Percentiles rank a stretch among this genome's conserved stretches.
Evolutionary conservation across 2,329 filamentous ascomycete species (phyloP).

Genomic region (Ophiostoma tasmaniense): DNA sequence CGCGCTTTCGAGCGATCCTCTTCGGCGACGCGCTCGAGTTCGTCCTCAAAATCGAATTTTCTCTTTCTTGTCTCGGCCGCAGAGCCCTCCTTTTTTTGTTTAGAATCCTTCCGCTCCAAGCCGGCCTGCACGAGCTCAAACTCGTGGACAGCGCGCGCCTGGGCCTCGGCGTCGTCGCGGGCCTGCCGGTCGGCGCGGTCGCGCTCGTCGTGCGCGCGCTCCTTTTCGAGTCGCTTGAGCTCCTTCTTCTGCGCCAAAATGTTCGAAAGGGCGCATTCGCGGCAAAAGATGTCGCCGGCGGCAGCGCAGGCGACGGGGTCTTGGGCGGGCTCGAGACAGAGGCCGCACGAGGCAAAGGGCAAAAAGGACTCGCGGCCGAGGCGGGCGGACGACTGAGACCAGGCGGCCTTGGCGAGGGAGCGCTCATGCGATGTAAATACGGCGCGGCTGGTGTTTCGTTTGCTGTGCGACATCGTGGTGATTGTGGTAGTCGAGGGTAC

Average conservation of each 20-base stretch:
- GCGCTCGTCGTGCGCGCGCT: conserved; percentile 50
- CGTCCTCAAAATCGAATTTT: conserved; percentile 74
- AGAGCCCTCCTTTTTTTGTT: conserved; percentile 15
- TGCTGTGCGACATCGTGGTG: conserved; percentile 35
- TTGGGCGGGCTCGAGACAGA: conserved; percentile 75
- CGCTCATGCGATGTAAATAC: conserved; percentile 94
- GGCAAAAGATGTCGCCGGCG: conserved; percentile 85
- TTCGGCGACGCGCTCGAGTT: conserved; percentile 59
- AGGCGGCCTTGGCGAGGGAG: conserved; percentile 68
- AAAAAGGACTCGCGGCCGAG: conserved; percentile 86
- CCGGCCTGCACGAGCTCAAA: conserved; percentile 83
- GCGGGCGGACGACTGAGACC: conserved; percentile 75
- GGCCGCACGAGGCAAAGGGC: conserved; percentile 76
- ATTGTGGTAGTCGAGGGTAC: neutral
- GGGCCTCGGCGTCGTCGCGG: conserved; percentile 59
- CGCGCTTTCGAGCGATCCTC: conserved; percentile 64
- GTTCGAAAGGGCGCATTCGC: conserved; percentile 85
- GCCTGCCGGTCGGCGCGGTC: conserved; percentile 54
- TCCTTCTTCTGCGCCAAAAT: conserved; percentile 88
- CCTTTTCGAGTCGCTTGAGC: conserved; percentile 69
- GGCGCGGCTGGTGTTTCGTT: conserved; percentile 82
- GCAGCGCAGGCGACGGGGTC: conserved; percentile 75
- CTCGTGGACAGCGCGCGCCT: conserved; percentile 61
- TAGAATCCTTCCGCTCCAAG: conserved; percentile 28
- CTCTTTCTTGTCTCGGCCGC: conserved; percentile 31